phyloP scores from a whole-genome alignment of 345 rosid genomes.

The Boechera stricta region DNA sequence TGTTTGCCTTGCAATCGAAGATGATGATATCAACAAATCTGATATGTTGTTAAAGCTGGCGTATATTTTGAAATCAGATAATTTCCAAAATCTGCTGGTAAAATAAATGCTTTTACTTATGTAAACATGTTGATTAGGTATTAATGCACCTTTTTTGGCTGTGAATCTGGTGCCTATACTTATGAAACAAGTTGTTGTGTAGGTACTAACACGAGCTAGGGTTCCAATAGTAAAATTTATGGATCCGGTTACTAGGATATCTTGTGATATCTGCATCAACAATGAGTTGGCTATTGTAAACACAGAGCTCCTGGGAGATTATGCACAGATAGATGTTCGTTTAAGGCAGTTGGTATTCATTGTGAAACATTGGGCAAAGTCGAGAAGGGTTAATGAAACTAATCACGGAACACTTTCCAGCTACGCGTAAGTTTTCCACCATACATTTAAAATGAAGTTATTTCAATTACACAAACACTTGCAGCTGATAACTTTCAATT shows the following conservation, averaged over 20 bases:
- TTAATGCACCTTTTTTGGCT: neutral
- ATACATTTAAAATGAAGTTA: neutral
- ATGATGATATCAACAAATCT: constrained; percentile 62
- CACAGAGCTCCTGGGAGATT: constrained; percentile 91
- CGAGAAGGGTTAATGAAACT: constrained; percentile 91
- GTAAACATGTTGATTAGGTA: neutral
- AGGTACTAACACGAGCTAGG: constrained; percentile 94
- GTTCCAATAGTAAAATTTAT: constrained; percentile 96
- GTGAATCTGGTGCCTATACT: constrained; percentile 4
- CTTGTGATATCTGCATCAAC: constrained; percentile 97
- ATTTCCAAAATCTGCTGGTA: constrained; percentile 94
- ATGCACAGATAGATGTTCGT: constrained; percentile 80
- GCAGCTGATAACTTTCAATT: too few relatives aligned
- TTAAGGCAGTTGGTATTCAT: constrained; percentile 82
- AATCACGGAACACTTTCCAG: constrained; percentile 98
- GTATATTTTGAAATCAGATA: constrained; percentile 74
- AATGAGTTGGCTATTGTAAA: constrained; percentile 93
- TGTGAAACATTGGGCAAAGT: constrained; percentile 98
- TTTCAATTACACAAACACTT: neutral
- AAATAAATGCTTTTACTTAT: constrained; percentile 10
- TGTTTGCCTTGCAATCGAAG: constrained; percentile 81
- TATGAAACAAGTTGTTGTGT: constrained; percentile 22
- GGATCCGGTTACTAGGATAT: constrained; percentile 91
- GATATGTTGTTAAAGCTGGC: constrained; percentile 86
- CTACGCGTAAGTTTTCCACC: constrained; percentile 81